Conservation (phyloP, 768 basidiomycete genomes). For the Rhizopogon sp. region DNA sequence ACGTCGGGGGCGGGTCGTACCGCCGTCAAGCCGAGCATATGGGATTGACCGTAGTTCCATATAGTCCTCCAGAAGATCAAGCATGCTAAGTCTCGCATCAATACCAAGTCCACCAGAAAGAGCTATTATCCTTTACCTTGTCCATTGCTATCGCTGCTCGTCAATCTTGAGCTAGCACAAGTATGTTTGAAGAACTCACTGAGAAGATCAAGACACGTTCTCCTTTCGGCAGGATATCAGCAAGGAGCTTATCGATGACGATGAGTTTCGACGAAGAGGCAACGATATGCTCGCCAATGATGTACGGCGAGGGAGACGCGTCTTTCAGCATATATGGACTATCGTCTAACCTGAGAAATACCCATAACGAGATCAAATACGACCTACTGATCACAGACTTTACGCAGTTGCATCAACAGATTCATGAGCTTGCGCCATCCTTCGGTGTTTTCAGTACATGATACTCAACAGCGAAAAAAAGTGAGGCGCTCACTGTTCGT, state of each 20-base stretch:
- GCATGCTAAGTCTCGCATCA: conserved; percentile 39
- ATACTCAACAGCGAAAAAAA: not conserved
- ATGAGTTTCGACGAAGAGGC: conserved; percentile 53
- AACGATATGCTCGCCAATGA: conserved; percentile 50
- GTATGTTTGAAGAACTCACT: conserved; percentile 26
- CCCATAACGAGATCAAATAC: not conserved
- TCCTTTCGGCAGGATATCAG: conserved; percentile 50
- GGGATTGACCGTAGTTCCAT: conserved; percentile 52
- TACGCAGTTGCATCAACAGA: conserved; percentile 65
- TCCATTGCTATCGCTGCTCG: conserved; percentile 48
- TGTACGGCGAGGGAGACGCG: conserved; percentile 44
- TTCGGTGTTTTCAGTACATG: conserved; percentile 9
- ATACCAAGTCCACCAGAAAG: not conserved
- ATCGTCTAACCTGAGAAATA: conserved; percentile 5
- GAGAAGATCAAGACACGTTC: conserved; percentile 69
- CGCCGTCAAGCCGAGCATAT: conserved; percentile 60
- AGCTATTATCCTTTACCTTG: conserved; percentile 27
- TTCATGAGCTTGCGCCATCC: conserved; percentile 59
- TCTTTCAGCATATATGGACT: conserved; percentile 51
- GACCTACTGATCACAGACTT: conserved; percentile 64
- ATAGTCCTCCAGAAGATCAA: conserved; percentile 66
- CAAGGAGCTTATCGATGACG: conserved; percentile 54
- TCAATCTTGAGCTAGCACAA: conserved; percentile 3
- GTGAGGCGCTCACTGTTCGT: conserved; percentile 20
- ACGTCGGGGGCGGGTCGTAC: conserved; percentile 47